phyloP scores from a whole-genome alignment of 1,139 yeast genomes.

The Diutina siamensis region DNA sequence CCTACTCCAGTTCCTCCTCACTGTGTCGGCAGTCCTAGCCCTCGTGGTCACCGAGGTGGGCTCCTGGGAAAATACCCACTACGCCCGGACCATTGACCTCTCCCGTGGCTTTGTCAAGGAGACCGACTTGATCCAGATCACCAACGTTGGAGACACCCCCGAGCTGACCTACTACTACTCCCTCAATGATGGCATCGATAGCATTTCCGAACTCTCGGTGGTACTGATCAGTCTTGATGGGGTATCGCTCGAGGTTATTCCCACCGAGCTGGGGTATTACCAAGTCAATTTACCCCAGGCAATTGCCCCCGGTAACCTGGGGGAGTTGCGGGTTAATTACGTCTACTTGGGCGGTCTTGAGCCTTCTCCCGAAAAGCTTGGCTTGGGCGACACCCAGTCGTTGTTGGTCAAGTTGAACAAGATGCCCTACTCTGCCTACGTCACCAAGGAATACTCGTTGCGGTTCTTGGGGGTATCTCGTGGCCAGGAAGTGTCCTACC shows the following conservation, averaged over 20 bases:
- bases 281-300: slow-evolving; percentile 50
- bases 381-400: slow-evolving; percentile 51
- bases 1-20: neutral
- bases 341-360: slow-evolving; percentile 36
- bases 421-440: slow-evolving; percentile 53
- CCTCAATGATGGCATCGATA: slow-evolving; percentile 35
- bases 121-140: slow-evolving; percentile 40
- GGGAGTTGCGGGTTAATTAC: slow-evolving; percentile 40
- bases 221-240: slow-evolving; percentile 27
- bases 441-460: slow-evolving; percentile 40
- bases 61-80: slow-evolving; percentile 37
- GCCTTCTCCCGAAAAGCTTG: slow-evolving; percentile 57
- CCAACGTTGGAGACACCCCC: slow-evolving; percentile 48
- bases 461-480: slow-evolving; percentile 37
- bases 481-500: slow-evolving; percentile 35
- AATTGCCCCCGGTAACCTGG: slow-evolving; percentile 48
- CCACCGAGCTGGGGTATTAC: slow-evolving; percentile 17
- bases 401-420: slow-evolving; percentile 45
- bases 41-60: neutral
- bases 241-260: slow-evolving; percentile 20
- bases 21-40: neutral
- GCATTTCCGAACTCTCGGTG: slow-evolving; percentile 37
- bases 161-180: slow-evolving; percentile 43
- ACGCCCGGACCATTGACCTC: slow-evolving; percentile 48
- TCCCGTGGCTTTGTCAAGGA: slow-evolving; percentile 59